Percentiles rank a stretch among this genome's conserved stretches.
These are phyloP conservation scores for Rhododendron ferrugineum DNA, from an alignment of 148 eudicot species.

Conservation along the genomic window DNA sequence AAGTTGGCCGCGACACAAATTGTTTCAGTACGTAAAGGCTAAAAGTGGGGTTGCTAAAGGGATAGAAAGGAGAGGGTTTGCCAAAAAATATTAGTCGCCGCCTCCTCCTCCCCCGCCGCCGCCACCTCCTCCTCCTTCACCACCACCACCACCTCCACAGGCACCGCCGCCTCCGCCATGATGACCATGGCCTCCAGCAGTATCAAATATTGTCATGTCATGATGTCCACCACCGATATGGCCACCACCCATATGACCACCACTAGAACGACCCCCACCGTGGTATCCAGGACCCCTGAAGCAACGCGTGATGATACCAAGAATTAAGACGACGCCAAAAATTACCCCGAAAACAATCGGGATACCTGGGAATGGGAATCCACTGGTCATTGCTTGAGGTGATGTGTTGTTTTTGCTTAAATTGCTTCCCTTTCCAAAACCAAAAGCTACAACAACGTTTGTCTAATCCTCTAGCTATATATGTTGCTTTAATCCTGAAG, in stretches of 20 bases:
- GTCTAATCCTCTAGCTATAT: background rate
- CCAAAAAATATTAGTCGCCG: too few species aligned
- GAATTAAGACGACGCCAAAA: background rate
- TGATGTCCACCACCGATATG: too few species aligned
- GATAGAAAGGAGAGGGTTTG: too few species aligned
- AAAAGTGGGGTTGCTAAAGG: too few species aligned
- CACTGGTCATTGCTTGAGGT: background rate
- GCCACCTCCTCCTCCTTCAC: too few species aligned
- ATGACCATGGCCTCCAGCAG: too few species aligned
- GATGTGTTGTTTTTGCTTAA: background rate
- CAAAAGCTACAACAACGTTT: background rate
- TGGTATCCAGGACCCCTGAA: fast-evolving
- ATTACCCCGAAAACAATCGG: background rate
- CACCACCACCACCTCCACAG: background rate
- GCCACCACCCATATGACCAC: background rate
- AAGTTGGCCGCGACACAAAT: too few species aligned
- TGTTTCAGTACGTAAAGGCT: too few species aligned
- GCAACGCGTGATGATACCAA: background rate
- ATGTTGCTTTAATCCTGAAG: background rate
- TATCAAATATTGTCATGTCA: too few species aligned
- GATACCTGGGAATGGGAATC: background rate
- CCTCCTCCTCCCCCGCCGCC: background rate
- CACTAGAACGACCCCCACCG: background rate
- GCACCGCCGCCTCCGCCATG: too few species aligned
- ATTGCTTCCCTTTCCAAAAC: background rate